Base-by-base conservation (phyloP, 768 basidiomycete genomes). In the Russula sp. region DNA sequence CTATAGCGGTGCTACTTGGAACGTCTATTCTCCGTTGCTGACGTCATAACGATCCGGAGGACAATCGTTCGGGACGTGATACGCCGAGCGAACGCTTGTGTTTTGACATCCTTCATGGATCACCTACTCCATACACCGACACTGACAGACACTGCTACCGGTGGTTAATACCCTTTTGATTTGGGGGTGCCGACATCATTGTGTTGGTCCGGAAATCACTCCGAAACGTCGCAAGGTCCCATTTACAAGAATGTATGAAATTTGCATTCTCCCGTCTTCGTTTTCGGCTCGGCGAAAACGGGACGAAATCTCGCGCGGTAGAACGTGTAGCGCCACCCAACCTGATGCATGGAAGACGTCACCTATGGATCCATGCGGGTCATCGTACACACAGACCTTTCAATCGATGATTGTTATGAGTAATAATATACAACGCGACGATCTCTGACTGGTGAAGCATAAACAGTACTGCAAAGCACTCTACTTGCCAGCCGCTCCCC, bases 301-400 rank as follows among this genome's bases (percentile, higher is more conserved):
- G 27, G 35, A 31, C 13, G 8, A 44, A 48, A 27, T 7, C 40
- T 31, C 10, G 34, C 39, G 2, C 32, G 16, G 22, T 16, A 31
- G 50, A 27, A 50, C 18, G 18, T 47, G 27, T 7, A 31, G 20
- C 31, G 10, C 20, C 47, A 47, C 27, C 20, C 35, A 7, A 10
- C 37, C n/a, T 34, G 47, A 62, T n/a, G 31, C 57, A 63, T 58
- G 57, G 62, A 63, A 63, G 51, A 58, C 32, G 27, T 31, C 35
- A 39, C 39, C 22, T 16, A 22, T 42, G n/a, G 61, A 37, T 20
- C 11, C 14, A 14, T 49, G 53, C 45, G 53, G 49, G 35, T 39
- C 37, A 34, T 47, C 32, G 37, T 8, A 40, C 22, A 10, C 27
- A 5, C 31, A 31, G 22, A 9, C 39, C 57, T 40, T 27, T 55